Base-by-base conservation (phyloP, 768 basidiomycete species). In the Cystobasidium tubakii region DNA sequence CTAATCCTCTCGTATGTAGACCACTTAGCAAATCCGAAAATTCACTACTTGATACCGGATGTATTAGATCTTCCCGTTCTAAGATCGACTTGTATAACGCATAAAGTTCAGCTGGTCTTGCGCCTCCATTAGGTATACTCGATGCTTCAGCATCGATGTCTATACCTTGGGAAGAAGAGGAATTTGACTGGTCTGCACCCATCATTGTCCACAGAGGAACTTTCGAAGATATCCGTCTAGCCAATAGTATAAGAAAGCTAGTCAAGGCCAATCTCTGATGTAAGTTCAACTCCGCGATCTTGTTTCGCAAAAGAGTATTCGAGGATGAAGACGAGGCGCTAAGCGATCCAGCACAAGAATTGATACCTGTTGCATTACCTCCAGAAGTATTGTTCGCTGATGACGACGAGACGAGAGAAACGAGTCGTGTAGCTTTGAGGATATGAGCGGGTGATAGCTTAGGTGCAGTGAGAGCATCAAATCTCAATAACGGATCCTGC, bases 201-300 rank as follows among this genome's bases (percentile, higher is more conserved):
- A 42, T 44, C 27, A 73, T 17, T 27, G 74, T 21, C 83, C 1
- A 82, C 79, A 19, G 81, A 75, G 25, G 80, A 73, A 19, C 73
- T 60, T 25, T 82, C 64, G 54, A 85, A 0, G 85, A 85, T 54
- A 87, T 86, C 31, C 85, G 79, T 7, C 90, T 86, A 76, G 86
- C 87, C 0, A 85, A 85, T 0, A 87, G 88, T 23, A 91, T 84
- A 29, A 90, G 79, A 34, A 89, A 81, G 0, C 84, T 83, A 1
- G 90, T 84, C 12, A 92, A 84, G 10, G 85, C 87, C 3, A 92
- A 82, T 34, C 90, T 87, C 0, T 87, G 86, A 76, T 92, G 90
- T 0, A 92, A 83, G 27, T 89, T 88, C 9, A 92, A 85, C 62
- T 85, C 85, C 19, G 84, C 85, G 25, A 91, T 84, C 79, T 90